Base-by-base conservation (phyloP, 83 land plant species). In the Diphasiastrum complanatum region DNA sequence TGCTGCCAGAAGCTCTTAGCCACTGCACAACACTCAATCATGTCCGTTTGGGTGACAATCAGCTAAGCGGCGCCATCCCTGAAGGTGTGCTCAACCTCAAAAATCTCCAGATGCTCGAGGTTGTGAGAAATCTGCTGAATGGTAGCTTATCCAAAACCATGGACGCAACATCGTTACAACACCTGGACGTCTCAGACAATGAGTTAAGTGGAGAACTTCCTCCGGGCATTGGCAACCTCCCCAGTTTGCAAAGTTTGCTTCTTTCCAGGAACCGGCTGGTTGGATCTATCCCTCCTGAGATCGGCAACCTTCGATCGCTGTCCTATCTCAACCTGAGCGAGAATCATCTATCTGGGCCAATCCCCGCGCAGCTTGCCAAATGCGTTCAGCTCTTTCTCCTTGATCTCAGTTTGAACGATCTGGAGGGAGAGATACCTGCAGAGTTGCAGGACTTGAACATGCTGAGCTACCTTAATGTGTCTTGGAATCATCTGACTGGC, bases 341-440 rank as follows among this genome's bases (percentile, higher is more conserved):
- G 18, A 67, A 67, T 38, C 34, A 29, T 5, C 38, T 67, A 10
- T 41, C 68, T 20, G 70, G 70, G 35, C 62, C 48, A 5, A 45
- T 67, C 16, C 68, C 68, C 4, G 20, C 68, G 24, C 24, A 19
- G 24, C 40, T 60, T 60, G 53, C 25, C 18, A 45, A 16, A 11
- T 41, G 40, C 23, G 28, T 41, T 32, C 49, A 22, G 14, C 16
- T 60, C 33, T 50, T 47, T 45, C 45, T 41, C 53, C 33, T 60
- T 31, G 63, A 60, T n/a, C 63, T 60, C 28, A 19, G 63, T 25
- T 29, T 27, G 27, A 60, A 60, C 55, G 28, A 45, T 26, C 45
- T 60, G 33, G 49, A 60, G n/a, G 63, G 63, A 36, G 63, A 41
- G 8, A 26, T 60, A 50, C 63, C 63, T 16, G 40, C 45, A 3